Evolutionary conservation across 2,329 filamentous ascomycete genomes (phyloP).

Genomic region (Colletotrichum graminicola): DNA sequence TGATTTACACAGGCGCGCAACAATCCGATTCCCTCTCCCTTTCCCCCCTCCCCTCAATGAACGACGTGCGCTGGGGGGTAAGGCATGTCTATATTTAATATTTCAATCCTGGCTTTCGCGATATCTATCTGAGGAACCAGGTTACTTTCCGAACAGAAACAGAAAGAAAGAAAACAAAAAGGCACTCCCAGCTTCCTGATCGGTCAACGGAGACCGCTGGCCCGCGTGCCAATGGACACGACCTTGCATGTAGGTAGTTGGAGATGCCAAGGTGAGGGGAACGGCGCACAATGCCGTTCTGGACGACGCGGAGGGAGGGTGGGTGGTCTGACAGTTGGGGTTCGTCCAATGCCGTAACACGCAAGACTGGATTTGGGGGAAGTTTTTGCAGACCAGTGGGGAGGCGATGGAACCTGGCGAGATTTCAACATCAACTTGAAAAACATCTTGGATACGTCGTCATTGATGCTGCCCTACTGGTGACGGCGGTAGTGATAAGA

Average conservation of each 20-base stretch:
- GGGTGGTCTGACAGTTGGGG: conserved; percentile 30
- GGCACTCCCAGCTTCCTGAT: conserved; percentile 6
- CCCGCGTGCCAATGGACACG: conserved; percentile 28
- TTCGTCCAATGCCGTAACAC: conserved; percentile 16
- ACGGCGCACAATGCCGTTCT: conserved; percentile 14
- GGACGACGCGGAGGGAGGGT: too few relatives aligned
- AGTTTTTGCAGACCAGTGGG: neutral
- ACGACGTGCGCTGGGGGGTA: too few relatives aligned
- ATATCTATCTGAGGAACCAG: too few relatives aligned
- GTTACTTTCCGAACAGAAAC: too few relatives aligned
- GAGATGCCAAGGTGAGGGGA: conserved; percentile 27
- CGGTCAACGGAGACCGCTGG: conserved; percentile 36
- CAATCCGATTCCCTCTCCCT: neutral
- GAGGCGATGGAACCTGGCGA: conserved; percentile 28
- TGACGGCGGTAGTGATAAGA: neutral
- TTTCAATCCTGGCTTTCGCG: neutral
- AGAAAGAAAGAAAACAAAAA: too few relatives aligned
- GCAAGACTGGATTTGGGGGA: neutral
- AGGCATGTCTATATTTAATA: conserved; percentile 16
- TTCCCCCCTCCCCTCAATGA: too few relatives aligned
- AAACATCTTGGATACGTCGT: neutral
- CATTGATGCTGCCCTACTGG: neutral
- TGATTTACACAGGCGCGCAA: neutral
- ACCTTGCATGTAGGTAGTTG: conserved; percentile 11
- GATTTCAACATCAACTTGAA: neutral